Percentiles rank a stretch among this genome's conserved stretches.
Evolutionary conservation across 2,329 filamentous ascomycete species (phyloP).

Genomic region (Blumeriella jaapii): DNA sequence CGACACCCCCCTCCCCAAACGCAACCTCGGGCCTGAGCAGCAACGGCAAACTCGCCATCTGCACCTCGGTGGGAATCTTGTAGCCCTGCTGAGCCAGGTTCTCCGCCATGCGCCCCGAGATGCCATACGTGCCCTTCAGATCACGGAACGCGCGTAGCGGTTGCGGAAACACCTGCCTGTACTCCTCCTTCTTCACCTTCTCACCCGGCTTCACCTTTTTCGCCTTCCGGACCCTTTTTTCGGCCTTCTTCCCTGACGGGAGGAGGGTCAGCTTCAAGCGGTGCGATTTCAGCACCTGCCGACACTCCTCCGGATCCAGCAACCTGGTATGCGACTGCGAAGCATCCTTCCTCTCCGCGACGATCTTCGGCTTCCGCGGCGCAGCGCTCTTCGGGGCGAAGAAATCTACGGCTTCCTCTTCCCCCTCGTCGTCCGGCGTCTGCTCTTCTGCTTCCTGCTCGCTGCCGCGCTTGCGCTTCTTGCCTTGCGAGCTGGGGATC

Average conservation of each 20-base stretch:
- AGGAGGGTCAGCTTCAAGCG: slow-evolving; percentile 76
- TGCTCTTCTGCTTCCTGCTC: slow-evolving; percentile 22
- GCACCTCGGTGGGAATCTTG: slow-evolving; percentile 81
- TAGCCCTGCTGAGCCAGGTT: slow-evolving; percentile 84
- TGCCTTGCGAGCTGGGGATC: slow-evolving; percentile 31
- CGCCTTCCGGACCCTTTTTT: slow-evolving; percentile 32
- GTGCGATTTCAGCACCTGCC: slow-evolving; percentile 64
- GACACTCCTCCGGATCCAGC: slow-evolving; percentile 60
- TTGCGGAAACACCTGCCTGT: slow-evolving; percentile 59
- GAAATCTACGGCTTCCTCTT: slow-evolving; percentile 37
- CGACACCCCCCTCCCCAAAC: slow-evolving; percentile 30
- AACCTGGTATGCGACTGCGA: slow-evolving; percentile 12
- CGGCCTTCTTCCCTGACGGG: slow-evolving; percentile 34
- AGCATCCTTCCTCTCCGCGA: slow-evolving; percentile 11
- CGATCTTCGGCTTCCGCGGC: slow-evolving; percentile 18
- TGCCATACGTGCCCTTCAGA: slow-evolving; percentile 57
- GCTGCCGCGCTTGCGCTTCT: slow-evolving; percentile 46
- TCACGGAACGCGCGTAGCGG: slow-evolving; percentile 70
- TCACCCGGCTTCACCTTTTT: slow-evolving; percentile 48
- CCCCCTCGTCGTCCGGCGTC: slow-evolving; percentile 24
- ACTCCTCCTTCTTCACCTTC: slow-evolving; percentile 37
- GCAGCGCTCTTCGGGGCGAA: slow-evolving; percentile 38
- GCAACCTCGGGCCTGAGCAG: slow-evolving; percentile 49
- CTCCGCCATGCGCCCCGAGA: slow-evolving; percentile 60
- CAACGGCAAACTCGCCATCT: slow-evolving; percentile 74